Percentiles rank a stretch among this genome's conserved stretches.
Evolutionary conservation across 2,329 filamentous ascomycete genomes (phyloP).

Genomic region (Fusarium sp.): DNA sequence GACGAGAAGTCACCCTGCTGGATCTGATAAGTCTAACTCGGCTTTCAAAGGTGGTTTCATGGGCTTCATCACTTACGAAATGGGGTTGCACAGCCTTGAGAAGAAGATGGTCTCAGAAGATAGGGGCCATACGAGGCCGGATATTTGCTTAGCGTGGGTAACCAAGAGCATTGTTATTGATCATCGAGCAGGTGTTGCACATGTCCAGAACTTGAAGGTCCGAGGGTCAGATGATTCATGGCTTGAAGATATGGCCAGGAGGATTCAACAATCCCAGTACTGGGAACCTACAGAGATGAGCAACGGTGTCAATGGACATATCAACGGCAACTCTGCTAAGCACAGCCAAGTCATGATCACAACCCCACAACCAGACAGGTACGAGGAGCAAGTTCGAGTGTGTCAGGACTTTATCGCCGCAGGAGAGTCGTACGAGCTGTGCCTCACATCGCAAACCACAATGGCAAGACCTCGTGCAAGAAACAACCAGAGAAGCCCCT

Average conservation of each 20-base stretch:
- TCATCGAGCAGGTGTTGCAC: conserved; percentile 71
- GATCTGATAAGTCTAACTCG: conserved; percentile 26
- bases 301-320: conserved; percentile 20
- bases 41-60: conserved; percentile 88
- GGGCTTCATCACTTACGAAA: conserved; percentile 88
- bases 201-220: conserved; percentile 68
- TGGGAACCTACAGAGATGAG: conserved; percentile 49
- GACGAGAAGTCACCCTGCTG: conserved; percentile 46
- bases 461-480: conserved; percentile 61
- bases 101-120: conserved; percentile 47
- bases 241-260: conserved; percentile 50
- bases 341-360: conserved; percentile 48
- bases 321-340: conserved; percentile 28
- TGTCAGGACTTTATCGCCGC: conserved; percentile 81
- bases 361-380: conserved; percentile 63
- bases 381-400: conserved; percentile 74
- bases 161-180: conserved; percentile 84
- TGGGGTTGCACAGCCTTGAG: conserved; percentile 68
- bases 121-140: conserved; percentile 65
- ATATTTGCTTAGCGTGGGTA: conserved; percentile 82
- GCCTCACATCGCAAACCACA: conserved; percentile 80
- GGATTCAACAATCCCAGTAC: conserved; percentile 51
- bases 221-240: conserved; percentile 49
- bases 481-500: conserved; percentile 59
- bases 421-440: conserved; percentile 88